These are phyloP conservation scores for Astrothelium macrocarpum DNA, from an alignment of 495 filamentous ascomycete species.

Conservation along the genomic window DNA sequence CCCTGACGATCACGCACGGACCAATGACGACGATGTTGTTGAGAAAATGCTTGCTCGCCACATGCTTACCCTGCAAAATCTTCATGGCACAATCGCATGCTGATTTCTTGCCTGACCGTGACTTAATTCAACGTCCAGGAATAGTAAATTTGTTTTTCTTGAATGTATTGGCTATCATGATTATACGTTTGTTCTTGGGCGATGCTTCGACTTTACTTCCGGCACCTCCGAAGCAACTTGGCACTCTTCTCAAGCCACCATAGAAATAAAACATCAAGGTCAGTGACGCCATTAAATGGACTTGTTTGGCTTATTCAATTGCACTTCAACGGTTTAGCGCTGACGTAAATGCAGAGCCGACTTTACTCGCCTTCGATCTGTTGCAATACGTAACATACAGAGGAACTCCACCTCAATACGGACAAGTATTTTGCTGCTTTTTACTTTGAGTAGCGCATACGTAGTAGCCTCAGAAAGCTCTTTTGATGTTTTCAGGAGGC, in stretches of 20 bases:
- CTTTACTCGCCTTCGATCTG: background rate
- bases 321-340: background rate
- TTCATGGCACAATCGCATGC: background rate
- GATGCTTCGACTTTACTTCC: background rate
- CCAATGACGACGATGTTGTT: background rate
- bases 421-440: background rate
- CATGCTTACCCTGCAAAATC: background rate
- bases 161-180: no score
- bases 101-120: background rate
- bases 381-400: background rate
- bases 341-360: background rate
- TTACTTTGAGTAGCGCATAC: background rate
- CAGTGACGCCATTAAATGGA: no score
- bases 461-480: background rate
- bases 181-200: background rate
- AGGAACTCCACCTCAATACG: background rate
- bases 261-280: background rate
- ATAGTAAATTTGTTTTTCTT: no score
- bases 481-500: background rate
- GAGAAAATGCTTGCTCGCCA: background rate
- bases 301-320: background rate
- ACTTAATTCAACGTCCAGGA: no score
- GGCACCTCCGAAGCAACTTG: background rate
- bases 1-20: slow-evolving; percentile 4
- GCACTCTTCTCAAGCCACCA: background rate